A percentile compares a stretch with the other conserved stretches of the same genome.
These are phyloP conservation scores for Bacidia gigantensis DNA, from an alignment of 495 filamentous ascomycete species.

Conservation along the genomic window DNA sequence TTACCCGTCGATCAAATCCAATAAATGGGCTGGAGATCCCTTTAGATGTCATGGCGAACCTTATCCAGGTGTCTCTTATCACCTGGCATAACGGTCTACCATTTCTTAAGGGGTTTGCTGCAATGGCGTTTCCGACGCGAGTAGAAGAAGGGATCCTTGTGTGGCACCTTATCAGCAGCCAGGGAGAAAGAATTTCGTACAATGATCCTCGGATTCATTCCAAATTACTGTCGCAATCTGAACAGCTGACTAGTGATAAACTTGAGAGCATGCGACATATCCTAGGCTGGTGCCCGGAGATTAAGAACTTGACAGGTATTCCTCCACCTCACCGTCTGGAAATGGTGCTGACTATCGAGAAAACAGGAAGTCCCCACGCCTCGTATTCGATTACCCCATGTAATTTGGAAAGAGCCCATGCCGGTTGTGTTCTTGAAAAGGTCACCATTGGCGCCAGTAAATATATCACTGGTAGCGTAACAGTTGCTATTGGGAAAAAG, in stretches of 20 bases:
- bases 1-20: background rate
- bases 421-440: background rate
- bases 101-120: background rate
- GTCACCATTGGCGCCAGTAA: background rate
- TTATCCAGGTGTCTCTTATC: background rate
- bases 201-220: background rate
- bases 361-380: too few relatives aligned
- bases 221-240: too few relatives aligned
- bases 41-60: background rate
- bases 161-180: background rate
- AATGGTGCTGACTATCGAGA: too few relatives aligned
- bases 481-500: background rate
- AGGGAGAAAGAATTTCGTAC: background rate
- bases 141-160: background rate
- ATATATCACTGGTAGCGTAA: background rate
- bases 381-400: background rate
- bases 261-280: background rate
- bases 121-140: background rate
- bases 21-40: background rate
- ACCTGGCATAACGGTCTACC: background rate
- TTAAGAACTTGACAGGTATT: background rate
- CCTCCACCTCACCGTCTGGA: too few relatives aligned
- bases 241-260: too few relatives aligned
- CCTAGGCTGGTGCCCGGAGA: background rate
- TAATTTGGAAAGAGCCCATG: background rate